Conservation (phyloP, 2,329 filamentous ascomycete species). For the Metarhizium robertsii region DNA sequence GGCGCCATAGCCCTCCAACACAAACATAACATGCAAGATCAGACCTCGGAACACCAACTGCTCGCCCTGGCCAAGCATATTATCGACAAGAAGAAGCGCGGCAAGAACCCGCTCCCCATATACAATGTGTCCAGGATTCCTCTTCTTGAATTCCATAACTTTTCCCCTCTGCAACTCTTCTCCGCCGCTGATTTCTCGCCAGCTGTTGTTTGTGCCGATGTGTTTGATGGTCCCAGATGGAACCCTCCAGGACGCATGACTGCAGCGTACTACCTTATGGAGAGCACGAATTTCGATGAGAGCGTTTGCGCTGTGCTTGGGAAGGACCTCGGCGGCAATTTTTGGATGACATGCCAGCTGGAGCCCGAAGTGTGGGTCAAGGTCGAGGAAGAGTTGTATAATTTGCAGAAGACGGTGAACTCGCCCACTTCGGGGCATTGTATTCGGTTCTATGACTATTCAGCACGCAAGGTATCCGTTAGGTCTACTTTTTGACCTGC, state of each 20-base stretch:
- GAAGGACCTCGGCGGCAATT: slow-evolving; percentile 3
- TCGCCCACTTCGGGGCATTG: slow-evolving; percentile 4
- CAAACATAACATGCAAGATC: slow-evolving; percentile 3
- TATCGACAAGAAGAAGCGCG: neutral
- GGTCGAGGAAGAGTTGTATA: slow-evolving; percentile 8
- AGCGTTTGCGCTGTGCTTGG: slow-evolving; percentile 4
- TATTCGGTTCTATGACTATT: slow-evolving; percentile 1
- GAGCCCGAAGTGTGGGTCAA: slow-evolving; percentile 6
- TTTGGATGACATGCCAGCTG: slow-evolving; percentile 8
- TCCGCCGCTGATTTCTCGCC: slow-evolving; percentile 5
- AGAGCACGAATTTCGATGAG: neutral
- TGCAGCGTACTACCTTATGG: slow-evolving; percentile 1
- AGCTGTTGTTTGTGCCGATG: slow-evolving; percentile 2
- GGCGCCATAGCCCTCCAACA: slow-evolving; percentile 4
- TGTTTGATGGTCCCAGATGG: neutral
- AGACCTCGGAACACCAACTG: slow-evolving; percentile 1
- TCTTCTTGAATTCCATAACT: slow-evolving; percentile 3
- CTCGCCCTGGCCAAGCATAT: slow-evolving; percentile 1
- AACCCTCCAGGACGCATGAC: slow-evolving; percentile 7
- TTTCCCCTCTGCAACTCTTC: slow-evolving; percentile 4
- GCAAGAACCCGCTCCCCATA: neutral
- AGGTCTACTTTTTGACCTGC: neutral
- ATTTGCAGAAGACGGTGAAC: slow-evolving; percentile 5
- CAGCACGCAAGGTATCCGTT: neutral
- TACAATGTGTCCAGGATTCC: neutral